Percentiles rank a stretch among this genome's conserved stretches.
Evolutionary conservation across 306 rosid species (phyloP).

Genomic region (Crotalaria pallida): DNA sequence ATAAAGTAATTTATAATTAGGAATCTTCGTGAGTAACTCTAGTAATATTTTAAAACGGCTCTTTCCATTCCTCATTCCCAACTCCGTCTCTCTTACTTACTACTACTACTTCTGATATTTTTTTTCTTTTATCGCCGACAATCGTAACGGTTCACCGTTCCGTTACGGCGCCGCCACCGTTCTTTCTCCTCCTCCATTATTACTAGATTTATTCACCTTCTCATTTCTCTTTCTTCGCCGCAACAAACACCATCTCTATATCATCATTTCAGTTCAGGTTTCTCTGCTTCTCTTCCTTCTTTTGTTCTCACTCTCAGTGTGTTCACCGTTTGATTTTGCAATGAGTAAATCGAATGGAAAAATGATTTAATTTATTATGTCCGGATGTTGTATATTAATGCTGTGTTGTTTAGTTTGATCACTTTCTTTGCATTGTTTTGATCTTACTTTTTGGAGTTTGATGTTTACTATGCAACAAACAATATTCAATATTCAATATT

Average conservation of each 20-base stretch:
- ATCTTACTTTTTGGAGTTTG: too few relatives aligned
- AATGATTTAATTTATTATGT: constrained; percentile 3
- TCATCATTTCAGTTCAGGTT: not conserved
- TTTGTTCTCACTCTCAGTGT: too few relatives aligned
- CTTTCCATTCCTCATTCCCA: not conserved
- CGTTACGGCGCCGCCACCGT: constrained; percentile 36
- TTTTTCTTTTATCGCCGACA: constrained; percentile 32
- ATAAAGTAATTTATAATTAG: too few relatives aligned
- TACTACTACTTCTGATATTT: not conserved
- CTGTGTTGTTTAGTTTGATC: constrained; percentile 16
- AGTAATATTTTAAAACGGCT: constrained; percentile 64
- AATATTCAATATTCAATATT: not conserved
- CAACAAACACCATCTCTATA: too few relatives aligned
- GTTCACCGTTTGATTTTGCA: constrained; percentile 5
- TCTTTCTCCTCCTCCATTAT: constrained; percentile 21
- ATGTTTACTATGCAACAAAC: not conserved
- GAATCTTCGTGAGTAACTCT: too few relatives aligned
- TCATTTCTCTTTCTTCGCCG: constrained; percentile 12
- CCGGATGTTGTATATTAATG: not conserved
- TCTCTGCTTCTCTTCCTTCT: too few relatives aligned
- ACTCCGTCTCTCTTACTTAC: too few relatives aligned
- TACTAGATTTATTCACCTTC: constrained; percentile 11
- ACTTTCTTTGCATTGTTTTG: too few relatives aligned
- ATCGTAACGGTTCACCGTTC: constrained; percentile 41
- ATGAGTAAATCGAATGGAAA: not conserved